phyloP scores from a whole-genome alignment of 768 basidiomycete genomes.

The Cystoderma amianthinum region DNA sequence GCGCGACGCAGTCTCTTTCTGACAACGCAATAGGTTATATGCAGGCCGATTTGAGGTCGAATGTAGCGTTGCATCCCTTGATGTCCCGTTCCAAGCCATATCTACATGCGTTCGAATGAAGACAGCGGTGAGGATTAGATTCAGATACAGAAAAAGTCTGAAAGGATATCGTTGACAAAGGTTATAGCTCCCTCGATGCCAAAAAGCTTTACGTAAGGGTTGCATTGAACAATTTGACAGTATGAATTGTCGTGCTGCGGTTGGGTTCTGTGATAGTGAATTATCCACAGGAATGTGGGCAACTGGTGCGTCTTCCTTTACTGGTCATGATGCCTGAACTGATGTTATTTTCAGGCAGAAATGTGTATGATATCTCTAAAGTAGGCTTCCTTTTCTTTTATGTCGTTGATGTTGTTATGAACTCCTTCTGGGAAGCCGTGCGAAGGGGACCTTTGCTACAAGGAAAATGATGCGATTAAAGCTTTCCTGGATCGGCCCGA shows the following conservation, averaged over 20 bases:
- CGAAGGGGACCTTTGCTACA: conserved; percentile 27
- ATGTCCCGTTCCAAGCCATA: conserved; percentile 46
- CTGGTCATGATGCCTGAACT: neutral
- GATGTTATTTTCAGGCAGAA: conserved; percentile 21
- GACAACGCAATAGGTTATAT: conserved; percentile 25
- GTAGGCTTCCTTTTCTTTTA: conserved; percentile 16
- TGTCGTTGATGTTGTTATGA: neutral
- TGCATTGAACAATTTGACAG: conserved; percentile 66
- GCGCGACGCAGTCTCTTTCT: neutral
- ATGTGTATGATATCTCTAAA: conserved; percentile 57
- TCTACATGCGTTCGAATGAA: conserved; percentile 57
- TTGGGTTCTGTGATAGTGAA: conserved; percentile 55
- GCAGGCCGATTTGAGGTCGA: conserved; percentile 50
- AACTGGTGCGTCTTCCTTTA: conserved; percentile 24
- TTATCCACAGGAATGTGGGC: conserved; percentile 39
- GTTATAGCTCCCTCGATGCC: conserved; percentile 59
- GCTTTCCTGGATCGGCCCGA: conserved; percentile 52
- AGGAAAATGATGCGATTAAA: conserved; percentile 29
- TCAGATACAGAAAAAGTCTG: neutral
- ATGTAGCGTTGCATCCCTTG: conserved; percentile 49
- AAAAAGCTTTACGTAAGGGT: conserved; percentile 42
- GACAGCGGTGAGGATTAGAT: conserved; percentile 47
- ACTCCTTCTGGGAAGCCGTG: conserved; percentile 23
- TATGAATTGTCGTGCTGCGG: conserved; percentile 61
- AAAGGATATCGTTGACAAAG: neutral